Base-by-base conservation (phyloP, 305 asterid genomes). In the Withania somnifera region DNA sequence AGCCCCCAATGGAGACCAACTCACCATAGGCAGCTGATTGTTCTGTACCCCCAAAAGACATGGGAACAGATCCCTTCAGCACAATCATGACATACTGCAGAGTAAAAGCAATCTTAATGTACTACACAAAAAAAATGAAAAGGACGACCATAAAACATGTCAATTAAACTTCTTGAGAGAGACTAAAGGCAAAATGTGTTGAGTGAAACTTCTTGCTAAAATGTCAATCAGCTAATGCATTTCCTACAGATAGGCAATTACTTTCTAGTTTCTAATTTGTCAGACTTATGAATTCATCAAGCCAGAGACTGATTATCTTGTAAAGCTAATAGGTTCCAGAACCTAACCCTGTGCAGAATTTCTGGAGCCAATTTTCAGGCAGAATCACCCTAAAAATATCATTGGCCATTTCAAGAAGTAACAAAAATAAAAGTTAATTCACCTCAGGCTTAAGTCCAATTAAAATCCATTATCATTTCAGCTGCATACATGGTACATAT, bases 61-160 rank as follows among this genome's bases (percentile, higher is more conserved):
- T 90, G 75, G 98, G 96, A 19, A 95, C 97, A 32, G 99, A 95
- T 13, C 99, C 99, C 87, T 93, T 95, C 92, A 95, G 67, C 85
- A 92, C 95, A 69, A 95, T 87, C 99, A 95, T 95, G 80, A 93
- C 97, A 86, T 94, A 95, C 99, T 95, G 93, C 90, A 89, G 36
- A 64, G 61, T 32, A 56, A 84, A 75, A 87, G 76, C 78, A 3
- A 54, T 17, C 67, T 84, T 42, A 81, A 30, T 79, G 20, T 26
- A 34, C 73, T 84, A 73, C 38, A 75, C 26, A 30, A 52, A 52
- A 52, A 20, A 13, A 11, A 22, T 11, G 61, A 79, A 24, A 63
- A 79, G 52, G 53, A 69, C 40, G 57, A 30, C n/a, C n/a, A n/a
- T 34, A 20, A 50, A 50, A 32, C 61, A 75, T 28, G 79, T 50